phyloP scores from a whole-genome alignment of 257 asterid genomes.

The Scutellaria baicalensis region DNA sequence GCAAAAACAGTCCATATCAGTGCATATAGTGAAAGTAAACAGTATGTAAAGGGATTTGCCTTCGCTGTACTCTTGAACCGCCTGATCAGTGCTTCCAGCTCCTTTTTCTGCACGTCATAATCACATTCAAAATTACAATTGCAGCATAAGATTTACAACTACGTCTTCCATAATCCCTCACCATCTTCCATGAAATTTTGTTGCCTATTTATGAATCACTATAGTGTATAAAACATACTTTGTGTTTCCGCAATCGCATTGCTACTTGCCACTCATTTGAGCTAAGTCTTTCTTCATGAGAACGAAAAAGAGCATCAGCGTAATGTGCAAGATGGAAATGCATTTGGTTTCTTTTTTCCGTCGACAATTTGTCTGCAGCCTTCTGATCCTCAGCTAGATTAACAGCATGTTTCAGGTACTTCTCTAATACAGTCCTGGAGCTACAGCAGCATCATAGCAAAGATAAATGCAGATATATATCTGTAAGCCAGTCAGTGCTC shows the following conservation, averaged over 20 bases:
- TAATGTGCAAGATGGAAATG: constrained; percentile 98
- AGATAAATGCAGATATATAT: not conserved
- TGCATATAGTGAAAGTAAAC: not conserved
- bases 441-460: constrained; percentile 40
- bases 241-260: constrained; percentile 69
- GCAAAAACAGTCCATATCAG: not conserved
- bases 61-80: constrained; percentile 69
- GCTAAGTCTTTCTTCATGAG: constrained; percentile 86
- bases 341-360: constrained; percentile 77
- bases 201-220: not conserved
- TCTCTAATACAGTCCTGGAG: constrained; percentile 89
- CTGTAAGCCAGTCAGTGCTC: not conserved
- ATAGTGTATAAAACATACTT: constrained; percentile 37
- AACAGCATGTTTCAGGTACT: constrained; percentile 91
- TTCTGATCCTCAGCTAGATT: constrained; percentile 61
- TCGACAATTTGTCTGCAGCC: constrained; percentile 43
- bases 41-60: constrained; percentile 30
- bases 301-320: constrained; percentile 94
- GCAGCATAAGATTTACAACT: constrained; percentile 7
- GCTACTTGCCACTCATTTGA: constrained; percentile 98
- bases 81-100: constrained; percentile 78
- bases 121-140: constrained; percentile 2
- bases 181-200: constrained; percentile 12
- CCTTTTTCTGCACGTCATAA: constrained; percentile 59
- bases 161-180: constrained; percentile 8